phyloP scores from a whole-genome alignment of 768 basidiomycete genomes.

The Termitomyces sp. region DNA sequence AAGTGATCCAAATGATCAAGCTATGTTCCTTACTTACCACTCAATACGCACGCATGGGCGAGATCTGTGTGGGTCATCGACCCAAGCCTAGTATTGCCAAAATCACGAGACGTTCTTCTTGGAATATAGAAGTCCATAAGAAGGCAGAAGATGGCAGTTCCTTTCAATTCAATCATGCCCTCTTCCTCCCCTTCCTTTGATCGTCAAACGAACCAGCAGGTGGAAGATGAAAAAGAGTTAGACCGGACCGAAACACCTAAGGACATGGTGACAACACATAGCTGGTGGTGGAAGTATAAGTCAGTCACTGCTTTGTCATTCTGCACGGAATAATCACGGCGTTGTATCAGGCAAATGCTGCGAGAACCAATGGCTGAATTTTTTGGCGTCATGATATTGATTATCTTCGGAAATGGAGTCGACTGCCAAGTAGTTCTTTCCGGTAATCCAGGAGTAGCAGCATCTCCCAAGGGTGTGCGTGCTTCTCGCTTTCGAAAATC shows the following conservation, averaged over 20 bases:
- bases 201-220: not conserved
- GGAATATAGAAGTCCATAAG: not conserved
- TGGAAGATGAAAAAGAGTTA: not conserved
- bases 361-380: conserved; percentile 47
- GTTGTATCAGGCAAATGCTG: conserved; percentile 20
- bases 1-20: not conserved
- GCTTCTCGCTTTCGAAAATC: not conserved
- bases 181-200: not conserved
- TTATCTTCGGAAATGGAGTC: conserved; percentile 47
- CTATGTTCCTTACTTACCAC: not conserved
- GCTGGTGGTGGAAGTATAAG: conserved; percentile 26
- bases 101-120: not conserved
- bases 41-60: not conserved
- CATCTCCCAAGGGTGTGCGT: conserved; percentile 43
- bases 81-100: not conserved
- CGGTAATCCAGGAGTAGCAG: conserved; percentile 29
- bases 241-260: not conserved
- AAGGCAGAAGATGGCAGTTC: not conserved
- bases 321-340: not conserved
- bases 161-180: not conserved
- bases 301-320: conserved; percentile 2
- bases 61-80: not conserved
- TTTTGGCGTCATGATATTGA: conserved; percentile 45
- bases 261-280: not conserved
- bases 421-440: conserved; percentile 47